phyloP scores from a whole-genome alignment of 164 flowering plant genomes.

The Aristolochia californica region DNA sequence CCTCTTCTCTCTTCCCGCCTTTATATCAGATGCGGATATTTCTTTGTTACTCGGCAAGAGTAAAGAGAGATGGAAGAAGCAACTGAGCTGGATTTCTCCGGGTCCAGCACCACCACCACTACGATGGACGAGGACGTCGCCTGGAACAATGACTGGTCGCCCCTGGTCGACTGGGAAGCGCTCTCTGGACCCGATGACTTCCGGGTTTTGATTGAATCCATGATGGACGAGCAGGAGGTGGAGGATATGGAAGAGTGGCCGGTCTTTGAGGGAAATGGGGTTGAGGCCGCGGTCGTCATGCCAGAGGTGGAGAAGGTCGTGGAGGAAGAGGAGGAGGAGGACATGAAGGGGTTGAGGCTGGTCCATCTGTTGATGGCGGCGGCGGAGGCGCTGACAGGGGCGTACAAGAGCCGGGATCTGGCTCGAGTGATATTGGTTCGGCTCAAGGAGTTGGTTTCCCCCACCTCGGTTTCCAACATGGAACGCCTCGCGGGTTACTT shows the following conservation, averaged over 20 bases:
- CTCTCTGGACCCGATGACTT: constrained; percentile 35
- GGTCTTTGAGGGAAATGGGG: too few relatives aligned
- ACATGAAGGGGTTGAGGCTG: constrained; percentile 57
- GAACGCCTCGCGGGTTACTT: constrained; percentile 72
- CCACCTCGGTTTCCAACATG: constrained; percentile 48
- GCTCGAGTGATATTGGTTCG: constrained; percentile 89
- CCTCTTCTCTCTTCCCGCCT: constrained; percentile 5
- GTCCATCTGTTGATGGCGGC: constrained; percentile 75
- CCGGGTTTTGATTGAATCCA: constrained; percentile 39
- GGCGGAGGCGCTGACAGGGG: constrained; percentile 65
- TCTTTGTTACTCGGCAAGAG: not conserved
- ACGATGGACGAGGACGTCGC: constrained; percentile 28
- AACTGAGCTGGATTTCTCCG: constrained; percentile 12
- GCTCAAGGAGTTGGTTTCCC: constrained; percentile 81
- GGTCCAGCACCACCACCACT: constrained; percentile 22
- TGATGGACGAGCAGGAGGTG: too few relatives aligned
- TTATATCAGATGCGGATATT: constrained; percentile 1
- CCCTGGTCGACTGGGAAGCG: constrained; percentile 45
- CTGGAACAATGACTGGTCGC: constrained; percentile 47
- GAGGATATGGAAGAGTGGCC: too few relatives aligned
- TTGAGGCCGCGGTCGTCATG: not conserved
- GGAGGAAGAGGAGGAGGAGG: constrained; percentile 8
- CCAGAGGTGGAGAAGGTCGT: constrained; percentile 8
- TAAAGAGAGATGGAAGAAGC: constrained; percentile 13
- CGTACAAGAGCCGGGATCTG: constrained; percentile 46